Conservation (phyloP, 768 basidiomycete genomes). For the Botryobasidium botryosum region DNA sequence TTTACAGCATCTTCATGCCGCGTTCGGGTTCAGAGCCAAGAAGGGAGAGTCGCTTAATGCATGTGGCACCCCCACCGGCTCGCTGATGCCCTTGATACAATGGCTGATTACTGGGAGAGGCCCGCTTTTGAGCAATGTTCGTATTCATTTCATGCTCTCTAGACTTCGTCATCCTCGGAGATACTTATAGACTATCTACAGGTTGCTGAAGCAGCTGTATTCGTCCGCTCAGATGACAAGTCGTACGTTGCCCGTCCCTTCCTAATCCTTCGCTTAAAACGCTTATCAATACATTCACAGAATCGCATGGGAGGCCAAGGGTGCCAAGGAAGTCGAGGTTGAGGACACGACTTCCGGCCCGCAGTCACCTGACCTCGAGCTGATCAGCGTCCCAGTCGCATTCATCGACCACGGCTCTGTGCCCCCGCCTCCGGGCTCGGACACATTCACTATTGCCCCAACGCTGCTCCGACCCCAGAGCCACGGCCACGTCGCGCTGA, state of each 20-base stretch:
- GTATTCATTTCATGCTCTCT: slow-evolving; percentile 8
- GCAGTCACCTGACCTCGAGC: background rate
- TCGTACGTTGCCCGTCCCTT: background rate
- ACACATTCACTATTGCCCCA: background rate
- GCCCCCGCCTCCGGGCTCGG: background rate
- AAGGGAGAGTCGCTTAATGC: background rate
- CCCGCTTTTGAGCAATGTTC: slow-evolving; percentile 37
- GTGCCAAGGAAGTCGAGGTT: background rate
- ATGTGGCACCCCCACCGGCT: background rate
- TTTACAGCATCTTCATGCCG: background rate
- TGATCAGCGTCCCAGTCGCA: slow-evolving; percentile 14
- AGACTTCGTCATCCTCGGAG: no score
- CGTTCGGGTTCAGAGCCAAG: background rate
- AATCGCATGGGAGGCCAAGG: background rate
- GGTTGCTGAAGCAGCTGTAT: slow-evolving; percentile 34
- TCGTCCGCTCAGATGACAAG: slow-evolving; percentile 31
- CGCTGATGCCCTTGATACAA: slow-evolving; percentile 17
- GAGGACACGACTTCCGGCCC: background rate
- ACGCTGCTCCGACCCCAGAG: slow-evolving; percentile 29
- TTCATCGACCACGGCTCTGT: slow-evolving; percentile 13
- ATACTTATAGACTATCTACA: no score
- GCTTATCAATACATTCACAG: background rate
- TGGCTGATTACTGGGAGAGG: slow-evolving; percentile 34
- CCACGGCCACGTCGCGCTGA: slow-evolving; percentile 25
- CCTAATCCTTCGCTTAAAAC: background rate